Percentiles rank a stretch among this genome's conserved stretches.
These are phyloP conservation scores for Pestalotiopsis sp. DNA, from an alignment of 2,329 filamentous ascomycete genomes.

Conservation along the genomic window DNA sequence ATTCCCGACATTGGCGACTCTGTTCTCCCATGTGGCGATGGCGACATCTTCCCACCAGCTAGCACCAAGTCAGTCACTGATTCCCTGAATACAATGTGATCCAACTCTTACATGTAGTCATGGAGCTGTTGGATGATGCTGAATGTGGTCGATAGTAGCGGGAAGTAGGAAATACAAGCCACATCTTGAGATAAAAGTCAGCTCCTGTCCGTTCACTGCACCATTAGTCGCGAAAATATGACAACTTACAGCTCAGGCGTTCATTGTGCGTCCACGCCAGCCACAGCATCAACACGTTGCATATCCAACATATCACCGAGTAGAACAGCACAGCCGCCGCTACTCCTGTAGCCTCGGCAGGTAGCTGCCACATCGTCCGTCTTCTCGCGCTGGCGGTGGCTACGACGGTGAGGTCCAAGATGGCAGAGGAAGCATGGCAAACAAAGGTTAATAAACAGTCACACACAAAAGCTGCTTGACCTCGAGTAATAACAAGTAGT, in stretches of 20 bases:
- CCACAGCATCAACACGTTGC: conserved; percentile 20
- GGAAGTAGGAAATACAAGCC: conserved; percentile 21
- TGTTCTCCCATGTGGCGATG: conserved; percentile 17
- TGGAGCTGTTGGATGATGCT: conserved; percentile 22
- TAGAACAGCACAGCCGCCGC: conserved; percentile 19
- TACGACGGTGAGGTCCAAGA: not conserved
- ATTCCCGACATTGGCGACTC: conserved; percentile 10
- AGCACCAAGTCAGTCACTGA: not conserved
- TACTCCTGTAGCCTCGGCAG: conserved; percentile 14
- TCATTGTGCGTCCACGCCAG: conserved; percentile 21
- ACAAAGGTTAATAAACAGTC: not conserved
- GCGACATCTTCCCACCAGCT: conserved; percentile 19
- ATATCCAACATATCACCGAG: conserved; percentile 16
- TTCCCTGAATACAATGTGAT: too few relatives aligned
- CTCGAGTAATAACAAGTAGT: not conserved
- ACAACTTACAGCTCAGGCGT: conserved; percentile 20
- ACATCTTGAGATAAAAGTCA: conserved; percentile 16
- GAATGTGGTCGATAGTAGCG: conserved; percentile 18
- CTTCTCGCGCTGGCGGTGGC: not conserved
- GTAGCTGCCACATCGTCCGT: conserved; percentile 16
- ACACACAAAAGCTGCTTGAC: not conserved
- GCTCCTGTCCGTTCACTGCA: not conserved
- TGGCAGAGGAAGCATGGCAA: not conserved
- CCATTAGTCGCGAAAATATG: not conserved
- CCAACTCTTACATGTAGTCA: conserved; percentile 17